Evolutionary conservation across 2,329 filamentous ascomycete species (phyloP), one percentile per base, ranked within the genome.

Genomic region (Aspergillus felis): DNA sequence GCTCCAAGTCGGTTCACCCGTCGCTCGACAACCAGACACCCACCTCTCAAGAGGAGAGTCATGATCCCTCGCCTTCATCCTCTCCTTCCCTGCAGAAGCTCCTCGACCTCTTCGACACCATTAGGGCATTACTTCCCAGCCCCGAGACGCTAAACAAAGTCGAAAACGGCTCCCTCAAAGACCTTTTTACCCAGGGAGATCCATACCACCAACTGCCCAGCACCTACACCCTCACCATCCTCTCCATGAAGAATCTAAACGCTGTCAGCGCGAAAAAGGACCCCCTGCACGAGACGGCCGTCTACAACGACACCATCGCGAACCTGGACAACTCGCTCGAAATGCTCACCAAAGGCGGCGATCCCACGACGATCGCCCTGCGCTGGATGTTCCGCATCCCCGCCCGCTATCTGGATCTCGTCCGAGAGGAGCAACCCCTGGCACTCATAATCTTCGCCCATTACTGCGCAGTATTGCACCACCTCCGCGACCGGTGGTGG

Each of bases 401-500:
- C 3, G 22, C 28, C 6, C 50, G 32, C 3, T 57, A 53, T n/a
- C 10, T 60, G 1, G 55, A 55, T 8, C 48, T 57, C 2, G 50
- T 57, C 9, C 32, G 27, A 1, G 53, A 57, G 8, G 29, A 48
- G 3, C 46, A 57, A 12, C 52, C 58, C 2, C 22, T 60, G 12
- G 58, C 55, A 2, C 53, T 60, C 17, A 57, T 50, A 4, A 54
- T 60, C 5, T 38, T 60, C 12, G 58, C 58, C 4, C 58, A 60
- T 24, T 57, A 60, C 46, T 57, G 50, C 25, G 56, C 54, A 12
- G 56, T 60, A 7, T 22, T 60, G 3, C 56, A 60, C 25, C 58
- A 57, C n/a, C 50, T 60, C 2, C 52, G 58, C 6, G 50, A 55
- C 17, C 58, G 53, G 8, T 60, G 58, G 58, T 60, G 58, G 58